These are phyloP conservation scores for Diplodia sapinea DNA, from an alignment of 2,329 filamentous ascomycete species.

Conservation along the genomic window DNA sequence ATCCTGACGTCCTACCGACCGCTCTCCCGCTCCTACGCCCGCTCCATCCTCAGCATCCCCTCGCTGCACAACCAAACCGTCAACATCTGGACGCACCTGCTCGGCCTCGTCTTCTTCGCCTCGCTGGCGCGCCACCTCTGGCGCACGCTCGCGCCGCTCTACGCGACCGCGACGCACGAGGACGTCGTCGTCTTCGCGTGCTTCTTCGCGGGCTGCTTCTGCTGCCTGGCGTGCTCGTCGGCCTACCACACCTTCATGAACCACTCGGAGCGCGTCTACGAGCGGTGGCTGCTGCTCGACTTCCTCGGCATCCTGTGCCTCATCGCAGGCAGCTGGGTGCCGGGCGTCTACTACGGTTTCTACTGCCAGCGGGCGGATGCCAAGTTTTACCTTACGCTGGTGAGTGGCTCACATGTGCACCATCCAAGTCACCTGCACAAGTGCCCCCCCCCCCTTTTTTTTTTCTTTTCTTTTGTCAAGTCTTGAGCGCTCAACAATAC, in stretches of 20 bases:
- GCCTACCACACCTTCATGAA: constrained; percentile 86
- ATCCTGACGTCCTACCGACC: constrained; percentile 71
- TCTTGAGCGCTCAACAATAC: too few species aligned
- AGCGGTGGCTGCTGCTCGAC: constrained; percentile 89
- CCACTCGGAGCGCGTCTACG: constrained; percentile 77
- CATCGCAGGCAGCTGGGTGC: constrained; percentile 90
- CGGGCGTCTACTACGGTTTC: constrained; percentile 70
- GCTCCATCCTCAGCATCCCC: constrained; percentile 63
- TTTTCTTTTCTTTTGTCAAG: too few species aligned
- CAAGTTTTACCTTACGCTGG: constrained; percentile 47
- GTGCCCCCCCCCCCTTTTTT: too few species aligned
- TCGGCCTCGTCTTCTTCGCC: constrained; percentile 41
- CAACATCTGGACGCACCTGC: constrained; percentile 74
- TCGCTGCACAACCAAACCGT: constrained; percentile 73
- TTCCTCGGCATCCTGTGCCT: constrained; percentile 92
- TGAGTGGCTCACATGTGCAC: constrained; percentile 28
- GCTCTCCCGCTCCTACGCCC: constrained; percentile 64
- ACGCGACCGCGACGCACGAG: constrained; percentile 43
- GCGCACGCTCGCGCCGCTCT: constrained; percentile 38
- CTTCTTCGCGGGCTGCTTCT: constrained; percentile 49
- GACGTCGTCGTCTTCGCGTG: constrained; percentile 47
- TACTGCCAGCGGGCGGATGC: constrained; percentile 46
- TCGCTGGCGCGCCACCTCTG: constrained; percentile 37
- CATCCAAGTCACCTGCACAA: too few species aligned
- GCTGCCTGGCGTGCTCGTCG: constrained; percentile 58